Evolutionary conservation across 805 yeast species (phyloP).

Genomic region (Wickerhamiella sorbophila): DNA sequence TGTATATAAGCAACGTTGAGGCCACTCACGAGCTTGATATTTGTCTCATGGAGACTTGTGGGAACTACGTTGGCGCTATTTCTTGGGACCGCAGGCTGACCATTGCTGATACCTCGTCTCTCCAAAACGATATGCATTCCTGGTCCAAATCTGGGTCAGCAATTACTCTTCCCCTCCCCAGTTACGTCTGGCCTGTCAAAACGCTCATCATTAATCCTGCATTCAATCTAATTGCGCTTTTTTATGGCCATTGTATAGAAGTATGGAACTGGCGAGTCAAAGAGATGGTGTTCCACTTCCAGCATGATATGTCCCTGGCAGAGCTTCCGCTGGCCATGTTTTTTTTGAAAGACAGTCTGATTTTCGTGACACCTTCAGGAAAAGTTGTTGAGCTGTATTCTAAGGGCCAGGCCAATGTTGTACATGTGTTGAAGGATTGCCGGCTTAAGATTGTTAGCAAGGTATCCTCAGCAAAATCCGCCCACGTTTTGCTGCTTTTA

Average conservation of each 20-base stretch:
- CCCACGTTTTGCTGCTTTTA: not conserved
- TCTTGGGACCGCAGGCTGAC: not conserved
- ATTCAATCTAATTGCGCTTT: not conserved
- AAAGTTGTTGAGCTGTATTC: slow-evolving; percentile 5
- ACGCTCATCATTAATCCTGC: slow-evolving; percentile 2
- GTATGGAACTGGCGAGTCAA: slow-evolving; percentile 2
- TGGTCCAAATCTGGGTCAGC: not conserved
- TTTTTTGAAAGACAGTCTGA: not conserved
- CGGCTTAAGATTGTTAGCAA: not conserved
- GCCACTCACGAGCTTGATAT: slow-evolving; percentile 3
- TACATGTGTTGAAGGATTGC: not conserved
- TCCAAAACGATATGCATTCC: not conserved
- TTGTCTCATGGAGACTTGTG: not conserved
- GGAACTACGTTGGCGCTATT: not conserved
- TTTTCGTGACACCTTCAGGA: slow-evolving; percentile 1
- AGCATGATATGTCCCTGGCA: not conserved
- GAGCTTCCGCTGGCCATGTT: not conserved
- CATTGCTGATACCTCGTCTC: not conserved
- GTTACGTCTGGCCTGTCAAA: slow-evolving; percentile 2
- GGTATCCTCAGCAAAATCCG: not conserved
- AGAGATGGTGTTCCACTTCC: slow-evolving; percentile 3
- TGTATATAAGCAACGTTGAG: slow-evolving; percentile 3
- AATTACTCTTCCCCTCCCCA: not conserved
- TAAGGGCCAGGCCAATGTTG: slow-evolving; percentile 1
- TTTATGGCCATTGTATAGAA: slow-evolving; percentile 1